Evolutionary conservation across 129 eudicot species (phyloP).

Genomic region (Oenanthe sinensis): DNA sequence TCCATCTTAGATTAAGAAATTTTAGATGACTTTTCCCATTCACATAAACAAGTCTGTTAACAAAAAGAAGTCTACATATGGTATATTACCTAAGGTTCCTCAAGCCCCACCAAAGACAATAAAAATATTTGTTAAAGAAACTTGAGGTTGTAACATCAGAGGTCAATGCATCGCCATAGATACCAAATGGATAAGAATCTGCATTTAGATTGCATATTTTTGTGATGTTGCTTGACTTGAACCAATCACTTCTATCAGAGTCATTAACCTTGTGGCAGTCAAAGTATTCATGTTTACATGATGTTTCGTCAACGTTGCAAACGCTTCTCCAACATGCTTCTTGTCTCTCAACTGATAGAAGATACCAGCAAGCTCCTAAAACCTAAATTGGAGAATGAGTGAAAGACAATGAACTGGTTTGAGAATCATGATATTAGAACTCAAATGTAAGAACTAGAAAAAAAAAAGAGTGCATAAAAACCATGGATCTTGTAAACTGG

Average conservation of each 20-base stretch:
- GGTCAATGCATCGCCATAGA: slow-evolving; percentile 74
- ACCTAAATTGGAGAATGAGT: slow-evolving; percentile 30
- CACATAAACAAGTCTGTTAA: not conserved
- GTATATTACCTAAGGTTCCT: slow-evolving; percentile 61
- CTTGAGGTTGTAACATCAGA: slow-evolving; percentile 47
- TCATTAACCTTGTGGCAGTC: slow-evolving; percentile 47
- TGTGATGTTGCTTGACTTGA: slow-evolving; percentile 53
- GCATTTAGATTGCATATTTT: slow-evolving; percentile 44
- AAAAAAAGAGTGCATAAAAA: not conserved
- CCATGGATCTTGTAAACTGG: not conserved
- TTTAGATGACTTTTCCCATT: not conserved
- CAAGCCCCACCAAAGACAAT: slow-evolving; percentile 92
- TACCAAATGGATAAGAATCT: slow-evolving; percentile 57
- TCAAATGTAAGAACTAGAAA: not conserved
- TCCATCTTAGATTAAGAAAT: not conserved
- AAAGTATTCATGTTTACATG: slow-evolving; percentile 46
- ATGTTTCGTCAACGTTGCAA: slow-evolving; percentile 38
- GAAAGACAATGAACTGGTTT: not conserved
- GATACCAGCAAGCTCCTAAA: slow-evolving; percentile 80
- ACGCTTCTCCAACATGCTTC: slow-evolving; percentile 79
- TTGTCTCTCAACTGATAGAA: slow-evolving; percentile 71
- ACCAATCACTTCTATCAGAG: slow-evolving; percentile 39
- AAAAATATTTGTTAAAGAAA: slow-evolving; percentile 76
- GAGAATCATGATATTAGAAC: not conserved
- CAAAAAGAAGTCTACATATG: not conserved